Evolutionary conservation across 306 rosid genomes (phyloP).

Genomic region (Prunus armeniaca): DNA sequence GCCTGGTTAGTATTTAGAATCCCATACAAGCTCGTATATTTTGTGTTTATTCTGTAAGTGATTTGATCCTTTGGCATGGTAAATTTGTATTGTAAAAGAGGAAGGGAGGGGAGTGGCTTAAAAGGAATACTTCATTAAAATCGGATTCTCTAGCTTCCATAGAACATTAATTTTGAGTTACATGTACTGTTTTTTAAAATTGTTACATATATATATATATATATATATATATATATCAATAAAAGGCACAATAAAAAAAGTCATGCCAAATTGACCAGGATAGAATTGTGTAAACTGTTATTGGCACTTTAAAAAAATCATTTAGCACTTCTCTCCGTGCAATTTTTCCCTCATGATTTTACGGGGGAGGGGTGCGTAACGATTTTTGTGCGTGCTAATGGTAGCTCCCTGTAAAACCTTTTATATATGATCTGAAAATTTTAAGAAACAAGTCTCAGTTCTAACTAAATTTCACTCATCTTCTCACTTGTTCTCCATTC

Average conservation of each 20-base stretch:
- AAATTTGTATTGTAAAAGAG: neutral
- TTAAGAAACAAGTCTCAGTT: neutral
- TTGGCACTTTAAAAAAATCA: no score
- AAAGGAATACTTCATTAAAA: neutral
- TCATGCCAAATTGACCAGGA: neutral
- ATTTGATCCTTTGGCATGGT: neutral
- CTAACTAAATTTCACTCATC: neutral
- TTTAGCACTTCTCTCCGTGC: no score
- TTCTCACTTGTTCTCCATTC: neutral
- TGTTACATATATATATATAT: neutral
- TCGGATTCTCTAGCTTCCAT: neutral
- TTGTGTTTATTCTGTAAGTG: neutral
- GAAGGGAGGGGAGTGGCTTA: neutral
- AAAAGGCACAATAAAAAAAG: neutral
- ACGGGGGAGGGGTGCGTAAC: no score
- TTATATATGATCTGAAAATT: neutral
- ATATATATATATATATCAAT: neutral
- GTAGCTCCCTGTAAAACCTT: neutral
- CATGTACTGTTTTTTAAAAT: neutral
- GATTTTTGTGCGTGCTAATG: no score
- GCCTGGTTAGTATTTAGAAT: constrained; percentile 34
- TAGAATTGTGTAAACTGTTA: no score
- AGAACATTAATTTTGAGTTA: neutral
- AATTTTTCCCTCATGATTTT: no score
- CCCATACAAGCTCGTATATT: neutral